These are phyloP conservation scores for Cryphonectria naterciae DNA, from an alignment of 2,329 filamentous ascomycete species.

Conservation along the genomic window DNA sequence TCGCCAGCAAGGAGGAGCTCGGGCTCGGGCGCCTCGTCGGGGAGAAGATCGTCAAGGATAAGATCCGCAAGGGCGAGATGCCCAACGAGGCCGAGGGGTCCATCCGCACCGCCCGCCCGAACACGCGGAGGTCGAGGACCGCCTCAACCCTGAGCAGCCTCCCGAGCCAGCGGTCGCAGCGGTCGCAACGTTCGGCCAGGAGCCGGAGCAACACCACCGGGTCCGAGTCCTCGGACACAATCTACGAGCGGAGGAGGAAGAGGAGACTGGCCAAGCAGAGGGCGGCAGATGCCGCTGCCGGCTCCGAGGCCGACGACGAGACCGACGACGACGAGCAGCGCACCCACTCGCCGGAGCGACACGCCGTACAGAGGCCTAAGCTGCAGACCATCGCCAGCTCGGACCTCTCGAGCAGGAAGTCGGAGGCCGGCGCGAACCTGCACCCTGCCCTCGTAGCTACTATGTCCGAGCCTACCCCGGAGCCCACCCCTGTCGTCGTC, in stretches of 20 bases:
- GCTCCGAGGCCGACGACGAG: constrained; percentile 37
- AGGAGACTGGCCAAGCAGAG: constrained; percentile 23
- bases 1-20: constrained; percentile 42
- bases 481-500: constrained; percentile 10
- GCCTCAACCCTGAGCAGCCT: constrained; percentile 33
- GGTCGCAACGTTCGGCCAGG: constrained; percentile 27
- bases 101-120: constrained; percentile 31
- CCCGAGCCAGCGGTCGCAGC: constrained; percentile 34
- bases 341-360: constrained; percentile 33
- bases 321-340: constrained; percentile 32
- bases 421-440: constrained; percentile 35
- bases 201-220: constrained; percentile 35
- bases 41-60: constrained; percentile 52
- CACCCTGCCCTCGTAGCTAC: constrained; percentile 14
- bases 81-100: constrained; percentile 35
- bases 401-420: constrained; percentile 38
- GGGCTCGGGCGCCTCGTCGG: constrained; percentile 49
- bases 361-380: constrained; percentile 48
- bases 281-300: constrained; percentile 20
- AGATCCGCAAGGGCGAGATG: constrained; percentile 48
- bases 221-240: constrained; percentile 34
- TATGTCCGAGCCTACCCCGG: constrained; percentile 14
- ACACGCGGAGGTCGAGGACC: constrained; percentile 32
- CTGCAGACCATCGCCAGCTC: constrained; percentile 53
- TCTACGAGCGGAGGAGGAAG: constrained; percentile 27